A percentile compares a stretch with the other conserved stretches of the same genome.
phyloP scores from a whole-genome alignment of 257 asterid species.

The Solanum virginianum region DNA sequence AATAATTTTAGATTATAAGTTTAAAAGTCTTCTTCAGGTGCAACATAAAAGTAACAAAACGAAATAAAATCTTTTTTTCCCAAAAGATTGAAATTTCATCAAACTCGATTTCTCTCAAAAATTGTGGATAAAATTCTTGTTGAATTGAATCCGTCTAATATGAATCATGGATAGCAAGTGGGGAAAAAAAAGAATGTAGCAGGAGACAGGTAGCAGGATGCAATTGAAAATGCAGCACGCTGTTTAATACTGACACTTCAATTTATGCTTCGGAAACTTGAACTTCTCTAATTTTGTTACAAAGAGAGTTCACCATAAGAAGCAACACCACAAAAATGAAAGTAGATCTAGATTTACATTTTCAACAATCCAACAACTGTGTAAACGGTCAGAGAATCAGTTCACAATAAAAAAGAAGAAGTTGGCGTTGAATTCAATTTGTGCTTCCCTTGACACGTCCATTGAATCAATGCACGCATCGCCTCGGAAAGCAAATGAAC shows the following conservation, averaged over 20 bases:
- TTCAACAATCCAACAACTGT: not conserved
- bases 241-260: not conserved
- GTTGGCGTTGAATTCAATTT: not conserved
- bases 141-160: too few relatives aligned
- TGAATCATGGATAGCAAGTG: not conserved
- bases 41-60: too few relatives aligned
- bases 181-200: not conserved
- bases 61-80: not conserved
- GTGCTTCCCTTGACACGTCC: constrained; percentile 7
- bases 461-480: constrained; percentile 5
- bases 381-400: not conserved
- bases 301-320: constrained; percentile 1
- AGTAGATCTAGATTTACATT: not conserved
- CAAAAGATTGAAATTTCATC: not conserved
- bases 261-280: constrained; percentile 9
- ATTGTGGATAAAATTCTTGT: not conserved
- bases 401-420: not conserved
- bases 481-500: constrained; percentile 7
- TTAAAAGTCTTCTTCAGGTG: too few relatives aligned
- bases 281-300: not conserved
- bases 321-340: not conserved
- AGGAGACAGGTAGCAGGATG: constrained; percentile 8
- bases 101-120: not conserved
- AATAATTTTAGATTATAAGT: too few relatives aligned
- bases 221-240: not conserved